These are phyloP conservation scores for Chenopodium suecicum DNA, from an alignment of 148 eudicot species.

Conservation along the genomic window DNA sequence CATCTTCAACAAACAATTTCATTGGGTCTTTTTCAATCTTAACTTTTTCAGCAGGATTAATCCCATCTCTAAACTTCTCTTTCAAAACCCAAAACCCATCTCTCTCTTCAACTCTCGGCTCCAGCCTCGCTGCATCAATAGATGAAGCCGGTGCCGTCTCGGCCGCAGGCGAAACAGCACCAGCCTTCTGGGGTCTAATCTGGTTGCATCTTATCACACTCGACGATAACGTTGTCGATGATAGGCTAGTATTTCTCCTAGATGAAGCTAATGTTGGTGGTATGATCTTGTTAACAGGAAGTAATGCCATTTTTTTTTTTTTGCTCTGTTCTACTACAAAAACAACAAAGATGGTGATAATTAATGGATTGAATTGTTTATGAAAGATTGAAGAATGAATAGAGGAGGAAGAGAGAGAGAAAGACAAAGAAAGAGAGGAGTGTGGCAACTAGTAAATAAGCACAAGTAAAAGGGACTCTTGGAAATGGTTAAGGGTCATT, in stretches of 20 bases:
- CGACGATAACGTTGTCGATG: background rate
- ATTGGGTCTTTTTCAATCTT: slow-evolving; percentile 90
- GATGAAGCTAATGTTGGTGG: background rate
- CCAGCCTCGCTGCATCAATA: slow-evolving; percentile 46
- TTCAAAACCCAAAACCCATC: slow-evolving; percentile 76
- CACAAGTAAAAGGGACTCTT: slow-evolving; percentile 33
- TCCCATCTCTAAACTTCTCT: slow-evolving; percentile 81
- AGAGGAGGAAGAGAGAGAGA: background rate
- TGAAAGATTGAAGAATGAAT: too few relatives aligned
- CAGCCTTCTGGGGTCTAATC: too few relatives aligned
- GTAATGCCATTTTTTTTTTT: slow-evolving; percentile 18
- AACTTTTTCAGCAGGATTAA: slow-evolving; percentile 80
- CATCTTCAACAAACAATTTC: slow-evolving; percentile 65
- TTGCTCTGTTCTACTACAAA: background rate
- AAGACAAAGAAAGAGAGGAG: slow-evolving; percentile 20
- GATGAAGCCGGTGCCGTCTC: slow-evolving; percentile 29
- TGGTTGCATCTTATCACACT: too few relatives aligned
- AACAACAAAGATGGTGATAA: too few relatives aligned
- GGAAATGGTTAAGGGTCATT: slow-evolving; percentile 40
- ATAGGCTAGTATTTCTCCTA: background rate
- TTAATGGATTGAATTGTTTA: too few relatives aligned
- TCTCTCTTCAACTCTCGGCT: slow-evolving; percentile 79
- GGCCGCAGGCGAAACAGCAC: slow-evolving; percentile 33
- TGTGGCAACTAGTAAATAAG: slow-evolving; percentile 24
- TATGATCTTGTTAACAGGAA: slow-evolving; percentile 24